Percentiles rank a stretch among this genome's conserved stretches.
These are phyloP conservation scores for Syzygium aromaticum DNA, from an alignment of 345 rosid species.

Conservation along the genomic window DNA sequence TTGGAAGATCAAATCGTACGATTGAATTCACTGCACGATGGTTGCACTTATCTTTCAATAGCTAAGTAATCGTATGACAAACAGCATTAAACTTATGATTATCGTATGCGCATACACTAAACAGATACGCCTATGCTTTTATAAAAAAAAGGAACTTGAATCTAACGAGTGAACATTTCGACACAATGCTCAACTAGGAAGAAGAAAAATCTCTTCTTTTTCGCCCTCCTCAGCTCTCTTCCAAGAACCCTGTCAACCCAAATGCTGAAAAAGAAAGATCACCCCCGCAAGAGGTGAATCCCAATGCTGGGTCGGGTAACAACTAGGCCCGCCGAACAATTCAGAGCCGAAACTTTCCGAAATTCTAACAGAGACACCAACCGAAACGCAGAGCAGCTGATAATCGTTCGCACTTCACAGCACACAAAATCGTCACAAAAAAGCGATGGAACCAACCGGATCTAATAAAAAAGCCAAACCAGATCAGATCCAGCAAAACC, in stretches of 20 bases:
- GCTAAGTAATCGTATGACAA: not conserved
- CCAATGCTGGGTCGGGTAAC: not conserved
- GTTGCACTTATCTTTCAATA: not conserved
- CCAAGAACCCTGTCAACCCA: not conserved
- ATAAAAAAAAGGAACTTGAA: not conserved
- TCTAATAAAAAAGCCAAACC: not conserved
- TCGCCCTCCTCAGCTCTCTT: not conserved
- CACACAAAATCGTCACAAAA: not conserved
- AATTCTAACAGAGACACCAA: not conserved
- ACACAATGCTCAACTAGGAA: not conserved
- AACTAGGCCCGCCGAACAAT: not conserved
- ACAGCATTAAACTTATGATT: not conserved
- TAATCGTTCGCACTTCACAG: not conserved
- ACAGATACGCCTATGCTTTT: not conserved
- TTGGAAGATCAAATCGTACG: not conserved
- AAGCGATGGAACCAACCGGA: not conserved
- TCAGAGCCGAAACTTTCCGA: not conserved
- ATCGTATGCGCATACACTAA: not conserved
- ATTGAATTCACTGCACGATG: not conserved
- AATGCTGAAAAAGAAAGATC: not conserved
- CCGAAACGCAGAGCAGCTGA: not conserved
- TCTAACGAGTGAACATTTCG: not conserved
- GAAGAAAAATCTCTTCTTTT: not conserved
- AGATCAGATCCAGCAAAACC: not conserved
- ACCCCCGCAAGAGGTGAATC: not conserved